Conservation (phyloP, 495 filamentous ascomycete species). For the Cenococcum geophilum region DNA sequence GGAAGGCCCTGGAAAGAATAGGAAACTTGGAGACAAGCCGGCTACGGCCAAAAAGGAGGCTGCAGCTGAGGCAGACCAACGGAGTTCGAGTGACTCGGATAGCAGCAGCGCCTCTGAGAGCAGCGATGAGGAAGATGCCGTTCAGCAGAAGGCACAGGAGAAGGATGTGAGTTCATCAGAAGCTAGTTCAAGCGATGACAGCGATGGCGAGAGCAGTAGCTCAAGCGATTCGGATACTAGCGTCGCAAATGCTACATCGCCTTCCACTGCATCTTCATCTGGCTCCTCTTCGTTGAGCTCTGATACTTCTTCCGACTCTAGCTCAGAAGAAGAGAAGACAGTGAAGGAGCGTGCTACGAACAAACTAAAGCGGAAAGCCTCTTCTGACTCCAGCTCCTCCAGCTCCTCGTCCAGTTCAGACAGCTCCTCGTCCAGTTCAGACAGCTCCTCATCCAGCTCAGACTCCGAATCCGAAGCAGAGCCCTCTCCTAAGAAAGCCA, state of each 20-base stretch:
- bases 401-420: constrained; percentile 15
- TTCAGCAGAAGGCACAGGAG: constrained; percentile 1
- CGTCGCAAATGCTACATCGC: constrained; percentile 1
- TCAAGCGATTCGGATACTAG: constrained; percentile 11
- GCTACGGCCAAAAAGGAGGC: not conserved
- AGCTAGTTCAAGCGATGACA: constrained; percentile 12
- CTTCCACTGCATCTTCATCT: not conserved
- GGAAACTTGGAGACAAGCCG: not conserved
- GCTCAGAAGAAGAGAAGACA: constrained; percentile 7
- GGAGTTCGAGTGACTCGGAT: constrained; percentile 2
- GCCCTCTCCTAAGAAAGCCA: constrained; percentile 9
- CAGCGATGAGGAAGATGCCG: constrained; percentile 1
- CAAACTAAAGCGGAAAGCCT: constrained; percentile 1
- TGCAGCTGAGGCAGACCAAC: not conserved
- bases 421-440: constrained; percentile 12
- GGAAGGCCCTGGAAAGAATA: constrained; percentile 9
- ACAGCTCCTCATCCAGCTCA: constrained; percentile 16
- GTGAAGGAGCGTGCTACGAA: constrained; percentile 1
- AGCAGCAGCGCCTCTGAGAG: constrained; percentile 1
- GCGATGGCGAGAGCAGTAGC: constrained; percentile 11
- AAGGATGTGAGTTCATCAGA: constrained; percentile 10
- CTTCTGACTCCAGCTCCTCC: not conserved
- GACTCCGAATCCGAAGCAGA: constrained; percentile 14
- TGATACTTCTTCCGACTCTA: not conserved
- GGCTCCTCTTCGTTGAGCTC: constrained; percentile 7